Evolutionary conservation across 768 basidiomycete genomes (phyloP).

Genomic region (Agaricus subrufescens): DNA sequence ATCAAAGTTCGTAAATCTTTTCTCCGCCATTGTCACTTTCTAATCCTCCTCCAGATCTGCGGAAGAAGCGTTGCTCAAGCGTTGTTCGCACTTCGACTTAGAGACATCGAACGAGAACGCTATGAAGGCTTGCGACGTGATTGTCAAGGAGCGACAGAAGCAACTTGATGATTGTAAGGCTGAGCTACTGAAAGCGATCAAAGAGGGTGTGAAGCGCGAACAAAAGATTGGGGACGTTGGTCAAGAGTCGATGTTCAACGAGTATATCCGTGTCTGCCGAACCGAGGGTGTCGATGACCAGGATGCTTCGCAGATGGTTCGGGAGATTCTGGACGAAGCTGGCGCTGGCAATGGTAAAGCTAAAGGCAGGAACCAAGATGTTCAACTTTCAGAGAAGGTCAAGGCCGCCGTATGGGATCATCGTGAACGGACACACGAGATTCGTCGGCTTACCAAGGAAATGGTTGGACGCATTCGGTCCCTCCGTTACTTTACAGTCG

Average conservation of each 20-base stretch:
- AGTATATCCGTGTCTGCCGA: conserved; percentile 66
- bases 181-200: conserved; percentile 65
- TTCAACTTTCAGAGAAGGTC: conserved; percentile 45
- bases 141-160: conserved; percentile 73
- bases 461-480: conserved; percentile 88
- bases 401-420: conserved; percentile 74
- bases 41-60: conserved; percentile 51
- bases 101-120: conserved; percentile 71
- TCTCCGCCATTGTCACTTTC: conserved; percentile 4
- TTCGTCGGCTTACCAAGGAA: conserved; percentile 82
- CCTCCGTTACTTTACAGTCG: conserved; percentile 86
- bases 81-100: conserved; percentile 92
- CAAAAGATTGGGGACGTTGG: conserved; percentile 56
- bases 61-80: conserved; percentile 90
- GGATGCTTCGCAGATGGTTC: conserved; percentile 64
- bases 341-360: conserved; percentile 42
- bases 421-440: conserved; percentile 83
- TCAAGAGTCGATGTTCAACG: conserved; percentile 75
- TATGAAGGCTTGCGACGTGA: conserved; percentile 89
- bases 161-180: conserved; percentile 77
- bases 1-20: conserved; percentile 58
- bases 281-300: conserved; percentile 74
- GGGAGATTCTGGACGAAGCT: conserved; percentile 57
- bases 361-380: conserved; percentile 51
- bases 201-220: conserved; percentile 64